These are phyloP conservation scores for Diversispora epigaea DNA, from an alignment of 192 early-diverging fungal species.

Conservation along the genomic window DNA sequence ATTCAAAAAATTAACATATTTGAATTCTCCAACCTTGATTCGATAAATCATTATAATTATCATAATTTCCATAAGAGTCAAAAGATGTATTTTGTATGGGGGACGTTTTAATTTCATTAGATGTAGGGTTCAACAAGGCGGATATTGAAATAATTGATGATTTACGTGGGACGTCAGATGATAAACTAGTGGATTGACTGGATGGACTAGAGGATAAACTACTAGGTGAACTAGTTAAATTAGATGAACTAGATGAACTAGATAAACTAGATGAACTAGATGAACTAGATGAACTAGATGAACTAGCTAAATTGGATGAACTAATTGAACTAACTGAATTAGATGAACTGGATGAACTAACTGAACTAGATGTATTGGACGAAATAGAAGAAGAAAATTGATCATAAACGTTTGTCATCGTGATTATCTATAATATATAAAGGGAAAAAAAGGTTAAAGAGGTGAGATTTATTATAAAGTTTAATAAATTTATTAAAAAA, in stretches of 20 bases:
- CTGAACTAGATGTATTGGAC: no score
- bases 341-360: no score
- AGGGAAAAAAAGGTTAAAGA: no score
- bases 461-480: no score
- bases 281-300: neutral
- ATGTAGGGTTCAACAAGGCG: constrained; percentile 21
- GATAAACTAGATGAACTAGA: neutral
- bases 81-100: no score
- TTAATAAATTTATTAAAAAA: no score
- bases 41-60: neutral
- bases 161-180: neutral
- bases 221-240: no score
- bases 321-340: no score
- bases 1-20: no score
- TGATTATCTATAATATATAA: neutral
- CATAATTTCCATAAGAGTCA: neutral
- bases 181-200: neutral
- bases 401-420: neutral
- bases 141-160: constrained; percentile 16
- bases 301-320: no score
- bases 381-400: neutral
- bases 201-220: neutral
- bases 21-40: no score
- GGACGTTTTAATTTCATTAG: neutral
- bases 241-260: no score